These are phyloP conservation scores for Starmerella sp. DNA, from an alignment of 805 yeast species.

Conservation along the genomic window DNA sequence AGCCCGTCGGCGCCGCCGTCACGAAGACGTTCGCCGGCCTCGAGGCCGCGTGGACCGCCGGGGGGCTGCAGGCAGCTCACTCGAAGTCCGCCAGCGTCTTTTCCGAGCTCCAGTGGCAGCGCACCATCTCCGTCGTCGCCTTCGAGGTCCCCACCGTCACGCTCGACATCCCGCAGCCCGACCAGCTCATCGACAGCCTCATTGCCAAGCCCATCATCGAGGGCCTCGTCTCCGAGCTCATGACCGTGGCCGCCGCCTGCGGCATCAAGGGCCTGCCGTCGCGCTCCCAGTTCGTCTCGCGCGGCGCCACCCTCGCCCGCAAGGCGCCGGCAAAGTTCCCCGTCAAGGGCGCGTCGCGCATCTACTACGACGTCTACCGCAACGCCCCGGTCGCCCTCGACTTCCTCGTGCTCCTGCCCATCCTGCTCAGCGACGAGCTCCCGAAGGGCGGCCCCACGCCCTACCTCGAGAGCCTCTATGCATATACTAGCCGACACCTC, in stretches of 20 bases:
- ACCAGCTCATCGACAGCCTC: slow-evolving; percentile 48
- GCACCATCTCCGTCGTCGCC: slow-evolving; percentile 67
- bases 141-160: slow-evolving; percentile 65
- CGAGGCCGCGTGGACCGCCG: slow-evolving; percentile 15
- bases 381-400: slow-evolving; percentile 56
- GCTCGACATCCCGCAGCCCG: slow-evolving; percentile 60
- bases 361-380: slow-evolving; percentile 56
- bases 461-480: slow-evolving; percentile 76
- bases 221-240: slow-evolving; percentile 66
- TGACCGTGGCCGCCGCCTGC: slow-evolving; percentile 47
- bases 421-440: slow-evolving; percentile 78
- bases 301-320: slow-evolving; percentile 15
- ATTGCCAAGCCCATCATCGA: slow-evolving; percentile 75
- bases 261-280: slow-evolving; percentile 56
- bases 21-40: slow-evolving; percentile 8
- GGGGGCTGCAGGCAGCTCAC: slow-evolving; percentile 16
- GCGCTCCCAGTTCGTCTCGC: slow-evolving; percentile 13
- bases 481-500: slow-evolving; percentile 34
- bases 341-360: slow-evolving; percentile 41
- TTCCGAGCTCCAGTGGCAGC: slow-evolving; percentile 57
- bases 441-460: slow-evolving; percentile 64
- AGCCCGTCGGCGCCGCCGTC: slow-evolving; percentile 14
- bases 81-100: slow-evolving; percentile 44
- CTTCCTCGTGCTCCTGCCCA: slow-evolving; percentile 71
- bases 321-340: slow-evolving; percentile 24